These are phyloP conservation scores for Pestalotiopsis sp. DNA, from an alignment of 2,329 filamentous ascomycete species.

Conservation along the genomic window DNA sequence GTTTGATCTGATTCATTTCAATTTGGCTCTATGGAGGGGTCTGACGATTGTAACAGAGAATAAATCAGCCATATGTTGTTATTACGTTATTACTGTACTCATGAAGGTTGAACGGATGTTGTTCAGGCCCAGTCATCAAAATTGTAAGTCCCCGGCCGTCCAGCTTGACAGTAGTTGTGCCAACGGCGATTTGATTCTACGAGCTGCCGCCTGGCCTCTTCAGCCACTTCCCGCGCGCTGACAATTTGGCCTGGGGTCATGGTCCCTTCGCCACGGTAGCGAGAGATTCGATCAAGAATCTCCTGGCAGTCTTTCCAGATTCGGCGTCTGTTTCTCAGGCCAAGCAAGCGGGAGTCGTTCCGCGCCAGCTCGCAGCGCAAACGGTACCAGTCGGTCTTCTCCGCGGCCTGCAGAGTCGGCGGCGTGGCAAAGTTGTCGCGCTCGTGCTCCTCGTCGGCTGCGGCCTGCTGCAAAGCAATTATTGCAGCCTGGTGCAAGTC, in stretches of 20 bases:
- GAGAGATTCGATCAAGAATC: constrained; percentile 5
- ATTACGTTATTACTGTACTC: no score
- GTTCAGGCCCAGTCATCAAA: background rate
- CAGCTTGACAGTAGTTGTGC: background rate
- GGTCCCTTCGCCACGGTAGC: background rate
- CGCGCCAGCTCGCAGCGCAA: constrained; percentile 1
- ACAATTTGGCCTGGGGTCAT: background rate
- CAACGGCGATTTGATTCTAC: background rate
- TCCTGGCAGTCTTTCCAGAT: constrained; percentile 6
- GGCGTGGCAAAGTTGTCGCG: background rate
- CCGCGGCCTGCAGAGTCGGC: background rate
- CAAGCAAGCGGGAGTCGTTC: background rate
- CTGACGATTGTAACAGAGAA: no score
- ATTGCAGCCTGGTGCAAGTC: background rate
- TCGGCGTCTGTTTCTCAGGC: constrained; percentile 4
- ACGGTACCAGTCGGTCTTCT: constrained; percentile 4
- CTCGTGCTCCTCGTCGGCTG: background rate
- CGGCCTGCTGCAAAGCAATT: background rate
- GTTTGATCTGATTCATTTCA: no score
- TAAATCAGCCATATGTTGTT: no score
- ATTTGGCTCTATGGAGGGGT: no score
- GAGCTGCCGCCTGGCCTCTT: background rate
- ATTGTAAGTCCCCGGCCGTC: background rate
- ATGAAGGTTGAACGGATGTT: no score
- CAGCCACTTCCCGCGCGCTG: background rate